A percentile compares a stretch with the other conserved stretches of the same genome.
These are phyloP conservation scores for Boletus coccyginus DNA, from an alignment of 768 basidiomycete species.

Conservation along the genomic window DNA sequence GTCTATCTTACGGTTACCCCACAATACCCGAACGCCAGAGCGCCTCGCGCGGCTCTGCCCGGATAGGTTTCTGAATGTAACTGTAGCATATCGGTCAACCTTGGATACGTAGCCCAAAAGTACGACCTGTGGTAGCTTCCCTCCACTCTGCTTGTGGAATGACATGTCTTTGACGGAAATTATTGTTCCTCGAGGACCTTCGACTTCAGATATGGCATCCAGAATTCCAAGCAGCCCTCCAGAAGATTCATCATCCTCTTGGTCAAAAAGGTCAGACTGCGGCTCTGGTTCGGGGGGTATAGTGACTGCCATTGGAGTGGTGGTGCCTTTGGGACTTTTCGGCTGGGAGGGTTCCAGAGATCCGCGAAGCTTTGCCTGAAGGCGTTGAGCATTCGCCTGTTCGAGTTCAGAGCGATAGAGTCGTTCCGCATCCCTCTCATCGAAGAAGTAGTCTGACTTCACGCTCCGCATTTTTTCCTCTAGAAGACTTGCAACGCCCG, in stretches of 20 bases:
- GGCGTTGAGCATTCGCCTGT: constrained; percentile 42
- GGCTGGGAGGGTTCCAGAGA: background rate
- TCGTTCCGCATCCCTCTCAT: constrained; percentile 60
- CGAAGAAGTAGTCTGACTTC: constrained; percentile 67
- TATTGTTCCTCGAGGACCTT: constrained; percentile 52
- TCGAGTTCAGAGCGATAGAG: constrained; percentile 53
- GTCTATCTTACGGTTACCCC: constrained; percentile 58
- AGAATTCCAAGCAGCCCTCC: constrained; percentile 74
- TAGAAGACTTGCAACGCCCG: constrained; percentile 37
- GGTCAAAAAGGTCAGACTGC: constrained; percentile 49
- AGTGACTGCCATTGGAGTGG: background rate
- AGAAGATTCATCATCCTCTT: constrained; percentile 45
- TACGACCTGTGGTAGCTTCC: constrained; percentile 73
- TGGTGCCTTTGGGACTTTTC: background rate
- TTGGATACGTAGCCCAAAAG: constrained; percentile 68
- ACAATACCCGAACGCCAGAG: constrained; percentile 67
- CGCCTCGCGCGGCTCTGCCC: constrained; percentile 73
- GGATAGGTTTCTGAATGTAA: constrained; percentile 65
- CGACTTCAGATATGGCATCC: constrained; percentile 58
- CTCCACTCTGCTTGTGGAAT: constrained; percentile 80
- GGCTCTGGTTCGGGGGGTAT: background rate
- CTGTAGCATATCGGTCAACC: constrained; percentile 69
- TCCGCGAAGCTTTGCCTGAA: constrained; percentile 45
- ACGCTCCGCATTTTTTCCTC: constrained; percentile 45
- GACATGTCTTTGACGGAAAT: constrained; percentile 67